Evolutionary conservation across 257 asterid species (phyloP).

Genomic region (Mitragyna speciosa): DNA sequence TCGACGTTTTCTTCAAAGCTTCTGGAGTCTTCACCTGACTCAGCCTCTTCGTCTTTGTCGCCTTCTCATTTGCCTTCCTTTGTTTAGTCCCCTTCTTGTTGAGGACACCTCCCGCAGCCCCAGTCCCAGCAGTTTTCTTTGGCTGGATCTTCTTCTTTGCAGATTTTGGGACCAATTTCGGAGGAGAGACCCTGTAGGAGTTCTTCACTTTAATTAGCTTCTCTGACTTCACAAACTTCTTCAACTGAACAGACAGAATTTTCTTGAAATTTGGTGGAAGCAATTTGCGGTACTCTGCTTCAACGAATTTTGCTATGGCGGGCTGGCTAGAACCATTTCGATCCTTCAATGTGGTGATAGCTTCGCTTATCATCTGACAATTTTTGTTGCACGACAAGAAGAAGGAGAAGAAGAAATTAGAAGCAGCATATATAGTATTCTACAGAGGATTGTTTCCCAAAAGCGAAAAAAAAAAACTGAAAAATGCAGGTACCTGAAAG

Average conservation of each 20-base stretch:
- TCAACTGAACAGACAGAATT: conserved; percentile 45
- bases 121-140: not conserved
- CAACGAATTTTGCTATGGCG: conserved; percentile 53
- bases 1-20: conserved; percentile 38
- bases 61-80: conserved; percentile 28
- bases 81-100: not conserved
- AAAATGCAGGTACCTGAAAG: conserved; percentile 28
- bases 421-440: not conserved
- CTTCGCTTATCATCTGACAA: conserved; percentile 52
- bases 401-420: not conserved
- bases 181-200: conserved; percentile 43
- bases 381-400: not conserved
- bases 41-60: conserved; percentile 47
- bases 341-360: conserved; percentile 57
- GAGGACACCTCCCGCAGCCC: not conserved
- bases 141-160: not conserved
- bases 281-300: conserved; percentile 35
- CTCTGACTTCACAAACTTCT: conserved; percentile 48
- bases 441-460: not conserved
- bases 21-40: conserved; percentile 59
- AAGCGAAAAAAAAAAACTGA: not conserved
- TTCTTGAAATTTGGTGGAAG: conserved; percentile 57
- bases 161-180: conserved; percentile 17
- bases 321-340: conserved; percentile 63
- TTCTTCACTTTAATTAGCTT: conserved; percentile 46